phyloP scores from a whole-genome alignment of 495 filamentous ascomycete species.

The Podospora pseudoanserina region DNA sequence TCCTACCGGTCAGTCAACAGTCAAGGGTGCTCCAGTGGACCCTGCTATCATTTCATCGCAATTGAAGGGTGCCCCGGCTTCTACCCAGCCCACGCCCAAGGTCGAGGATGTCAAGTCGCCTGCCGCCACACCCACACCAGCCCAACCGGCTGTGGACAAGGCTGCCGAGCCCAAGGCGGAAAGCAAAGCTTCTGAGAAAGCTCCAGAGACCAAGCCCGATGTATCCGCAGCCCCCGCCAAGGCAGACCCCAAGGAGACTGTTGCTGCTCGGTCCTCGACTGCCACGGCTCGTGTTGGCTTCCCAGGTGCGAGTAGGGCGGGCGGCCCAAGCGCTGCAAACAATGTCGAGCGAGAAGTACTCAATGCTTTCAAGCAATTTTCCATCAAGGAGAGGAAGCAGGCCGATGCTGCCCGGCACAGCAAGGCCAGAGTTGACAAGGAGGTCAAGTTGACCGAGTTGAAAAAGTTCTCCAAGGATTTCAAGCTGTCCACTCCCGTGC shows the following conservation, averaged over 20 bases:
- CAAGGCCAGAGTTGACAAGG: slow-evolving; percentile 78
- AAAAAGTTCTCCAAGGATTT: slow-evolving; percentile 94
- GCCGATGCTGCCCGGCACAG: slow-evolving; percentile 68
- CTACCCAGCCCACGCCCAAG: slow-evolving; percentile 44
- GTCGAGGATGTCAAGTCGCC: slow-evolving; percentile 38
- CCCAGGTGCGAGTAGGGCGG: slow-evolving; percentile 32
- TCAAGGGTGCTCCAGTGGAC: slow-evolving; percentile 69
- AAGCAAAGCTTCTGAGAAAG: slow-evolving; percentile 29
- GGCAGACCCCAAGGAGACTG: slow-evolving; percentile 28
- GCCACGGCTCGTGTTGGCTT: slow-evolving; percentile 39
- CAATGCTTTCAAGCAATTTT: slow-evolving; percentile 78
- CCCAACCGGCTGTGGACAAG: slow-evolving; percentile 29
- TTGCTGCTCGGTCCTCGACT: slow-evolving; percentile 30
- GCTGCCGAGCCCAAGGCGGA: slow-evolving; percentile 31
- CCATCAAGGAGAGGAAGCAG: slow-evolving; percentile 50
- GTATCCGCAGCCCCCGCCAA: slow-evolving; percentile 23
- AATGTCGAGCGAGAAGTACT: slow-evolving; percentile 77
- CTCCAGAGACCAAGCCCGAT: slow-evolving; percentile 26
- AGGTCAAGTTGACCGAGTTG: slow-evolving; percentile 85
- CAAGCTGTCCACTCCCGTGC: slow-evolving; percentile 87
- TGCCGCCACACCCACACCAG: slow-evolving; percentile 9
- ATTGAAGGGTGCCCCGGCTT: slow-evolving; percentile 48
- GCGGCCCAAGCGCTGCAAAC: slow-evolving; percentile 60
- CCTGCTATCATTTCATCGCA: slow-evolving; percentile 79
- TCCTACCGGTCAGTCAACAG: slow-evolving; percentile 66